A percentile compares a stretch with the other conserved stretches of the same genome.
phyloP scores from a whole-genome alignment of 139 green algal genomes.

The Chlorella vulgaris region DNA sequence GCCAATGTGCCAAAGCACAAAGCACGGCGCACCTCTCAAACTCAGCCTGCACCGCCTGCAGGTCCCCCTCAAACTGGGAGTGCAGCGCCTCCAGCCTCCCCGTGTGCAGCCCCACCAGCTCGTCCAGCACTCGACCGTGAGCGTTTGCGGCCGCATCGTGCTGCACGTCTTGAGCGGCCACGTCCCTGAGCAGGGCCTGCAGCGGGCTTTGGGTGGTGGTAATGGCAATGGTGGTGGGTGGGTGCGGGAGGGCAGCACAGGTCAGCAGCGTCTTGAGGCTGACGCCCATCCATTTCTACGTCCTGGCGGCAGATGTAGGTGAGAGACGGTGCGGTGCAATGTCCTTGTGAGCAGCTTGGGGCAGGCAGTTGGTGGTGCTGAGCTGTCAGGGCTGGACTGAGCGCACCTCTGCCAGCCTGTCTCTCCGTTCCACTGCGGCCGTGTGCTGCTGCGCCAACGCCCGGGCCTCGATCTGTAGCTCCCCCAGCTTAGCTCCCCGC shows the following conservation, averaged over 20 bases:
- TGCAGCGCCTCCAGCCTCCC: slow-evolving; percentile 63
- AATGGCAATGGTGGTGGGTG: not conserved
- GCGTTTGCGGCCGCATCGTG: slow-evolving; percentile 64
- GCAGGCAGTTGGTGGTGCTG: no score
- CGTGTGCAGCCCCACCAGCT: slow-evolving; percentile 78
- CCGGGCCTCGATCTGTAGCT: slow-evolving; percentile 10
- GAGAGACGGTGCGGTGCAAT: not conserved
- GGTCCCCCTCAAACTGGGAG: slow-evolving; percentile 63
- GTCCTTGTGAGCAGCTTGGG: no score
- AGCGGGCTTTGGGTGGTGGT: not conserved
- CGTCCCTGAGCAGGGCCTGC: slow-evolving; percentile 84
- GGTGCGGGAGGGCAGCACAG: not conserved
- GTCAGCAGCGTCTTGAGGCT: no score
- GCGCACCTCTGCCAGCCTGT: slow-evolving; percentile 81
- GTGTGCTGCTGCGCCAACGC: slow-evolving; percentile 79
- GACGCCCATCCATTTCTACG: not conserved
- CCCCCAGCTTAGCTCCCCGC: slow-evolving; percentile 24
- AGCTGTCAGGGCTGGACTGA: no score
- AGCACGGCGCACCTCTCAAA: slow-evolving; percentile 69
- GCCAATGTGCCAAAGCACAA: no score
- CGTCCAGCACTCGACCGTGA: slow-evolving; percentile 65
- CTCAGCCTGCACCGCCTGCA: slow-evolving; percentile 72
- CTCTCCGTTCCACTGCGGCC: slow-evolving; percentile 80
- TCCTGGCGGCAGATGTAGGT: not conserved
- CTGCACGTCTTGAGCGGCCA: slow-evolving; percentile 89